Conservation (phyloP, 495 filamentous ascomycete genomes). For the Glarea lozoyensis region DNA sequence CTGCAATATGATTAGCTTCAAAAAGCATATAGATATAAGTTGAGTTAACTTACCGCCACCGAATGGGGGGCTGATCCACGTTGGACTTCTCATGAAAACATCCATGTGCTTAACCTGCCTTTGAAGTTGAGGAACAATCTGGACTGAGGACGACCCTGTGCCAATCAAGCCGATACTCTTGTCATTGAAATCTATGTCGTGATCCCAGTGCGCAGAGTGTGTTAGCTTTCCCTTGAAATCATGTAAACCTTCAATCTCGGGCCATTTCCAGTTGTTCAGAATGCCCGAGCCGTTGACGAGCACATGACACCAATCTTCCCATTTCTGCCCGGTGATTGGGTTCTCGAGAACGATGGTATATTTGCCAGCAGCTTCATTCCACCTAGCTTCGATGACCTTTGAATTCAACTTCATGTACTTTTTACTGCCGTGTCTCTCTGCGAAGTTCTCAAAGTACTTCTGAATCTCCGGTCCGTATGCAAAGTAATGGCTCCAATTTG, state of each 20-base stretch:
- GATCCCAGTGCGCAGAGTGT: constrained; percentile 46
- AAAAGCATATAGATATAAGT: constrained; percentile 10
- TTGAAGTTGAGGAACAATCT: constrained; percentile 34
- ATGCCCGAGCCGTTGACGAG: constrained; percentile 13
- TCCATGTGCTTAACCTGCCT: constrained; percentile 51
- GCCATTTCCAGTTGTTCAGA: constrained; percentile 37
- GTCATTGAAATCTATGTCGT: constrained; percentile 30
- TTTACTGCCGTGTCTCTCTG: constrained; percentile 45
- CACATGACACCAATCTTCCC: constrained; percentile 11
- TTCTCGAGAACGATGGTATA: constrained; percentile 1
- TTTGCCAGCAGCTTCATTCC: constrained; percentile 8
- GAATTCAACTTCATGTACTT: constrained; percentile 31
- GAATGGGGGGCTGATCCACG: constrained; percentile 55
- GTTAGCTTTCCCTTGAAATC: constrained; percentile 44
- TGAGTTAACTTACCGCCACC: constrained; percentile 18
- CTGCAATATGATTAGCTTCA: no score
- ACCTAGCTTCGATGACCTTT: constrained; percentile 5
- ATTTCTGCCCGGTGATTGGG: constrained; percentile 18
- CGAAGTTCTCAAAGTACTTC: constrained; percentile 45
- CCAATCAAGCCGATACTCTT: constrained; percentile 45
- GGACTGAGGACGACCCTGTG: constrained; percentile 45
- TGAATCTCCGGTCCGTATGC: constrained; percentile 48
- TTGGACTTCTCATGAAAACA: constrained; percentile 54
- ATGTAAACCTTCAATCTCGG: constrained; percentile 42
- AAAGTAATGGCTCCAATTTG: constrained; percentile 42